Evolutionary conservation across 768 basidiomycete species (phyloP).

Genomic region (Psilocybe subaeruginosa): DNA sequence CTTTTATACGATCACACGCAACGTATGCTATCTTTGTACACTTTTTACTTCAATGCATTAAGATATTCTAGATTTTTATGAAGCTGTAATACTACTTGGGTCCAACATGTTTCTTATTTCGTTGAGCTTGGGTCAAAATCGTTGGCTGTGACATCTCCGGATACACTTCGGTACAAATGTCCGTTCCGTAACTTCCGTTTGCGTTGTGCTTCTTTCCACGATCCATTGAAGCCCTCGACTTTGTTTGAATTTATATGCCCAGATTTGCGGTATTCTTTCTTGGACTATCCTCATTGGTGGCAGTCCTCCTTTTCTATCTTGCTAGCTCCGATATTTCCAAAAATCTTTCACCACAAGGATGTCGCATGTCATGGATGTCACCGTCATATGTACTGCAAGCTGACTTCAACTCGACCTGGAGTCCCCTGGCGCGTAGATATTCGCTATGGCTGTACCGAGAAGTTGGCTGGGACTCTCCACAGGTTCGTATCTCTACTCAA

Average conservation of each 20-base stretch:
- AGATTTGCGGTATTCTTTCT: conserved; percentile 32
- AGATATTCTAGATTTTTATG: no score
- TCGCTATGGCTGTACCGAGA: conserved; percentile 93
- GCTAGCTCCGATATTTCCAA: conserved; percentile 46
- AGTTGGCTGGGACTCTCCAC: conserved; percentile 72
- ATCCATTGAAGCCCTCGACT: no score
- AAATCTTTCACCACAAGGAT: conserved; percentile 84
- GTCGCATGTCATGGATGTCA: conserved; percentile 96
- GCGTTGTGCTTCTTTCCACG: no score
- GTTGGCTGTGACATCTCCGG: no score
- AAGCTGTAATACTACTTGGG: no score
- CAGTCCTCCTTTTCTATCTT: conserved; percentile 41
- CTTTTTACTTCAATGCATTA: not conserved
- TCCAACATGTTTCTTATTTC: no score
- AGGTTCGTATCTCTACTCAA: conserved; percentile 41
- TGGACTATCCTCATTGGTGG: conserved; percentile 36
- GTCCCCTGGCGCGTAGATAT: conserved; percentile 74
- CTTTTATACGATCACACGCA: not conserved
- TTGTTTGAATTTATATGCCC: conserved; percentile 23
- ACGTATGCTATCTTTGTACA: not conserved
- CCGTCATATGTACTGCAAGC: conserved; percentile 83
- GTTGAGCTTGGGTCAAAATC: no score
- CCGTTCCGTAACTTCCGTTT: no score
- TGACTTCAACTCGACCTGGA: conserved; percentile 69
- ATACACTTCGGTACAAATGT: no score